phyloP scores from a whole-genome alignment of 1,139 yeast species.

The Kodamaea sp. region DNA sequence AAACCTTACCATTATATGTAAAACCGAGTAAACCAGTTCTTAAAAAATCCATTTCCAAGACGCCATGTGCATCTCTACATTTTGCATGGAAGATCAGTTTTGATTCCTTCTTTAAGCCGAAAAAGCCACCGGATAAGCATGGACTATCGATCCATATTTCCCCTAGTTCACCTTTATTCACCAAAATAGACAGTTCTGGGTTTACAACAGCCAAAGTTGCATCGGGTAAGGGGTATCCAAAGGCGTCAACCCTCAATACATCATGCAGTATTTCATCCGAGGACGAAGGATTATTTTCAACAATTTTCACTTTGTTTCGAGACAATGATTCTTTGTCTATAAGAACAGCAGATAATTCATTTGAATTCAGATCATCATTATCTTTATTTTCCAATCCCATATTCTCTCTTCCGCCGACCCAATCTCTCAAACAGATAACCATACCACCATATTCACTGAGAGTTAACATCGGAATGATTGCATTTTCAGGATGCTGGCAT shows the following conservation, averaged over 20 bases:
- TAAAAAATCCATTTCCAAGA: slow-evolving; percentile 71
- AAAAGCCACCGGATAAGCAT: slow-evolving; percentile 83
- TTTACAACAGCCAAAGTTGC: slow-evolving; percentile 91
- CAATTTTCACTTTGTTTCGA: slow-evolving; percentile 69
- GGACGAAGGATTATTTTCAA: slow-evolving; percentile 58
- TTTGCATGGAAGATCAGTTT: slow-evolving; percentile 78
- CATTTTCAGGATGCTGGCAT: slow-evolving; percentile 69
- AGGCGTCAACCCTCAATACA: slow-evolving; percentile 73
- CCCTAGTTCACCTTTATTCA: slow-evolving; percentile 78
- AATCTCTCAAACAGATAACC: slow-evolving; percentile 87
- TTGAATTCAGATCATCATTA: slow-evolving; percentile 34
- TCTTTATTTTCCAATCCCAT: slow-evolving; percentile 43
- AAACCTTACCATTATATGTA: slow-evolving; percentile 79
- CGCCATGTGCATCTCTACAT: slow-evolving; percentile 67
- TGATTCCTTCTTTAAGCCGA: slow-evolving; percentile 68
- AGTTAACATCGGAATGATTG: slow-evolving; percentile 86
- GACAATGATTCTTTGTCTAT: slow-evolving; percentile 80
- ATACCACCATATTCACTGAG: slow-evolving; percentile 95
- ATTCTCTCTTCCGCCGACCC: slow-evolving; percentile 70
- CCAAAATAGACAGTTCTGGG: slow-evolving; percentile 76
- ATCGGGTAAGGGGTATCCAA: slow-evolving; percentile 93
- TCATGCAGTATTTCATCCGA: slow-evolving; percentile 50
- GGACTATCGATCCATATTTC: slow-evolving; percentile 97
- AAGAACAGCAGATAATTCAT: slow-evolving; percentile 63
- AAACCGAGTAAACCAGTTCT: slow-evolving; percentile 92